phyloP scores from a whole-genome alignment of 345 rosid genomes.

The Eucalyptus sp. region DNA sequence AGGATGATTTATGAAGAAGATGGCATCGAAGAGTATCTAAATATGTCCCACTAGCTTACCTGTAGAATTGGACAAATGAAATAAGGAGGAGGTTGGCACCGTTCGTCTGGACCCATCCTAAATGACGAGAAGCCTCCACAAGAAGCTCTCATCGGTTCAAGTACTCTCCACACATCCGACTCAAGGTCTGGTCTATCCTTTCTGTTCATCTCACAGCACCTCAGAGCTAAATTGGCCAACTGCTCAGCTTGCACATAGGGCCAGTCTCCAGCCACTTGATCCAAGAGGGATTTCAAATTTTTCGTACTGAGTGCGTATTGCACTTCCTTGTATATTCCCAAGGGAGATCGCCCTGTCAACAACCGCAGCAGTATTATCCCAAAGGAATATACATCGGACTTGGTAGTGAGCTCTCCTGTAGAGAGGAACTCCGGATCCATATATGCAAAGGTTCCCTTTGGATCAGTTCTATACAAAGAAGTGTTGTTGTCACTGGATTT shows the following conservation, averaged over 20 bases:
- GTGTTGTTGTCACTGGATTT: constrained; percentile 19
- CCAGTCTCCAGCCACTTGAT: constrained; percentile 96
- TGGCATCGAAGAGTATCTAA: background rate
- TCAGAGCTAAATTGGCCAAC: constrained; percentile 63
- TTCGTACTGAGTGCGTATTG: constrained; percentile 50
- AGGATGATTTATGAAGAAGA: background rate
- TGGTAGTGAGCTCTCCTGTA: constrained; percentile 69
- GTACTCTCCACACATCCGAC: constrained; percentile 75
- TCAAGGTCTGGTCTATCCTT: constrained; percentile 72
- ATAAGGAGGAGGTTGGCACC: constrained; percentile 48
- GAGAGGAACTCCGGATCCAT: constrained; percentile 75
- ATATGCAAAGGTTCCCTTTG: constrained; percentile 62
- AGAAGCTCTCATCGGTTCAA: constrained; percentile 84
- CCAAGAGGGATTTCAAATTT: constrained; percentile 46
- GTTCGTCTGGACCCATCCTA: constrained; percentile 25
- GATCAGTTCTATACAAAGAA: constrained; percentile 32
- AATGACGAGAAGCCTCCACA: constrained; percentile 46
- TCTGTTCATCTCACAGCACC: constrained; percentile 67
- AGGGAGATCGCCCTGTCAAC: constrained; percentile 63
- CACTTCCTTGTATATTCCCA: constrained; percentile 61
- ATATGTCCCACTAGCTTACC: constrained; percentile 13
- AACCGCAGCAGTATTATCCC: constrained; percentile 66
- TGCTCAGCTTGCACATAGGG: constrained; percentile 84
- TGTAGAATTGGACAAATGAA: constrained; percentile 83
- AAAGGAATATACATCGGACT: constrained; percentile 83